Evolutionary conservation across 176 grass and related monocot genomes (phyloP), one percentile per base, ranked within the genome.

Genomic region (Bonia amplexicaulis): DNA sequence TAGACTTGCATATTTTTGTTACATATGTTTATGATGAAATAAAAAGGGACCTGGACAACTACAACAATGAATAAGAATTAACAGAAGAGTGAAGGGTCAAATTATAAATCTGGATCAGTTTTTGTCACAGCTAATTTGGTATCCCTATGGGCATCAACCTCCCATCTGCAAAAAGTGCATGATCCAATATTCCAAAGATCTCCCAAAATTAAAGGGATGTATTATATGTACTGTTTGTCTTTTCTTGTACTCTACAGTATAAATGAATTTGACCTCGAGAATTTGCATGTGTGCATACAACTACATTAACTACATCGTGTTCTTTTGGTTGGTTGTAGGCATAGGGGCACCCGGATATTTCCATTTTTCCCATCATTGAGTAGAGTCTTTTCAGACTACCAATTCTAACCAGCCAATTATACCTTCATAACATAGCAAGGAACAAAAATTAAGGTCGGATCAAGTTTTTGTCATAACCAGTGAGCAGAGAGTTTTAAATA

Each of bases 401-500:
- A 75, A 6, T 75, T 75, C 33, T 26, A 77, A 59, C 19, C 47
- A 60, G 22, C 42, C 54, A 77, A n/a, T 60, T 60, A 60, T 77
- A 59, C 40, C 22, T 77, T 59, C 37, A 78, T 40, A 61, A 77
- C 60, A 59, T n/a, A 19, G 19, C 42, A 61, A 26, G 54, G 37
- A 61, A 26, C 22, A 77, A 61, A 77, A 77, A 77, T 39, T 4
- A 25, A 40, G 51, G 22, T 42, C 41, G 4, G 17, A 54, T 53
- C 77, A 35, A 79, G 60, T 46, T 79, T 66, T 80, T 54, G 58
- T 49, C 57, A 83, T 74, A 45, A 74, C 29, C 11, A 83, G 12
- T 51, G 20, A 61, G 41, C 11, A 25, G 26, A 48, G 57, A 40
- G 12, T 75, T 48, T 23, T 53, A 72, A 15, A 44, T 9, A 63